These are phyloP conservation scores for Pezicula carpinea DNA, from an alignment of 2,329 filamentous ascomycete genomes.

Conservation along the genomic window DNA sequence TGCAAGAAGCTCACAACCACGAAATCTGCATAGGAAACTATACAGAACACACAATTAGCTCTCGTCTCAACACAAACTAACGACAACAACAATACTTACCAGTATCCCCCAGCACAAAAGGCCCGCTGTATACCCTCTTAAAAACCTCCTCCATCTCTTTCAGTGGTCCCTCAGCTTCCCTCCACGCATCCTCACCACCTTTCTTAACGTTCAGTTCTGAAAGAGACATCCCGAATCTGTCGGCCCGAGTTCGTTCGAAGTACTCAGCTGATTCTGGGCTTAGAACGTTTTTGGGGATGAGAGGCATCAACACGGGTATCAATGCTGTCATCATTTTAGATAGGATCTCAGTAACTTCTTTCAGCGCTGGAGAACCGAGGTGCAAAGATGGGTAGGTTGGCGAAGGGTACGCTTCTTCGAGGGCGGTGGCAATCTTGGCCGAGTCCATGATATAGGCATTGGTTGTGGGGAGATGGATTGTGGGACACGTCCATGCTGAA, in stretches of 20 bases:
- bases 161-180: slow-evolving; percentile 41
- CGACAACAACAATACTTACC: slow-evolving; percentile 9
- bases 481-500: slow-evolving; percentile 48
- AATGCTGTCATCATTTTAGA: slow-evolving; percentile 29
- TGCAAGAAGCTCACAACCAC: slow-evolving; percentile 46
- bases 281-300: slow-evolving; percentile 47
- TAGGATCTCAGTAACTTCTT: slow-evolving; percentile 39
- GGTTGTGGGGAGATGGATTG: slow-evolving; percentile 45
- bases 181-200: slow-evolving; percentile 48
- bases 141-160: slow-evolving; percentile 30
- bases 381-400: slow-evolving; percentile 43
- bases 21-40: slow-evolving; percentile 52
- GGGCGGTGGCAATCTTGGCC: slow-evolving; percentile 48
- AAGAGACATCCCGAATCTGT: slow-evolving; percentile 46
- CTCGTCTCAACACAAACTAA: neutral
- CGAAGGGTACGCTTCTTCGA: slow-evolving; percentile 55
- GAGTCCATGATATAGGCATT: slow-evolving; percentile 62
- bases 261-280: slow-evolving; percentile 46
- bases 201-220: slow-evolving; percentile 41
- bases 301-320: slow-evolving; percentile 38
- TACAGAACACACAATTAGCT: neutral
- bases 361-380: slow-evolving; percentile 47
- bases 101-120: slow-evolving; percentile 55
- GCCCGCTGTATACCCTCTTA: slow-evolving; percentile 48
- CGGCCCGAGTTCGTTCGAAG: slow-evolving; percentile 48